phyloP scores from a whole-genome alignment of 2,329 filamentous ascomycete genomes.

The Gyromitra esculenta region DNA sequence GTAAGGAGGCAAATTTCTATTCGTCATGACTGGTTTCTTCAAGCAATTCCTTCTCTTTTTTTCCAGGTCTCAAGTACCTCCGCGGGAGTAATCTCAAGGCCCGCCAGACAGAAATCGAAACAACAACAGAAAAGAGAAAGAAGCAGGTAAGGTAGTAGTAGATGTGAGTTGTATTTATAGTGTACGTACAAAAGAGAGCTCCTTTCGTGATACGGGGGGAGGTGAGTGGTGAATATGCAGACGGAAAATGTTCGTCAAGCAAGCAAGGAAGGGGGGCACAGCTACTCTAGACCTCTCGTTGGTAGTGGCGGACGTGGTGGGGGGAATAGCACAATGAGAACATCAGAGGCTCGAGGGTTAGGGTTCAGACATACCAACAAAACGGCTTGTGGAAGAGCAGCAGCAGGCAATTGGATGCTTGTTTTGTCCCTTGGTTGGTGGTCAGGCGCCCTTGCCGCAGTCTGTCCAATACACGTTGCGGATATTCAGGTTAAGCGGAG shows the following conservation, averaged over 20 bases:
- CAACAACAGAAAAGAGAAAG: constrained; percentile 13
- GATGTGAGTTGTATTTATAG: constrained; percentile 46
- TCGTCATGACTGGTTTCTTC: constrained; percentile 26
- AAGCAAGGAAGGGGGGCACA: background rate
- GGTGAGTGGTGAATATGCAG: background rate
- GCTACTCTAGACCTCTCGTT: constrained; percentile 1
- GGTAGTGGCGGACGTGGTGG: background rate
- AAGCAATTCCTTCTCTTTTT: constrained; percentile 1
- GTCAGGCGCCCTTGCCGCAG: constrained; percentile 3
- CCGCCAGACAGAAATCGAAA: constrained; percentile 13
- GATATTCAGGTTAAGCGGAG: background rate
- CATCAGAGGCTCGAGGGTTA: background rate
- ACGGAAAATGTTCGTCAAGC: background rate
- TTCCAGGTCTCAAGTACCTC: background rate
- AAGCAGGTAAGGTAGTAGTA: constrained; percentile 26
- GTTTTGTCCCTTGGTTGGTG: background rate
- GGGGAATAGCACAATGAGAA: background rate
- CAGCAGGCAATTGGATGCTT: background rate
- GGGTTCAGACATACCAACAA: background rate
- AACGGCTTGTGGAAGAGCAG: background rate
- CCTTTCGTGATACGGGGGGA: background rate
- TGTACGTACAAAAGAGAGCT: constrained; percentile 42
- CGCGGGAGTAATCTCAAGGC: background rate
- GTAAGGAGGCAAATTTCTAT: constrained; percentile 49
- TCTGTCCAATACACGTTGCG: background rate